A percentile compares a stretch with the other conserved stretches of the same genome.
Conservation (phyloP, 306 rosid species). For the Dicorynia guianensis region DNA sequence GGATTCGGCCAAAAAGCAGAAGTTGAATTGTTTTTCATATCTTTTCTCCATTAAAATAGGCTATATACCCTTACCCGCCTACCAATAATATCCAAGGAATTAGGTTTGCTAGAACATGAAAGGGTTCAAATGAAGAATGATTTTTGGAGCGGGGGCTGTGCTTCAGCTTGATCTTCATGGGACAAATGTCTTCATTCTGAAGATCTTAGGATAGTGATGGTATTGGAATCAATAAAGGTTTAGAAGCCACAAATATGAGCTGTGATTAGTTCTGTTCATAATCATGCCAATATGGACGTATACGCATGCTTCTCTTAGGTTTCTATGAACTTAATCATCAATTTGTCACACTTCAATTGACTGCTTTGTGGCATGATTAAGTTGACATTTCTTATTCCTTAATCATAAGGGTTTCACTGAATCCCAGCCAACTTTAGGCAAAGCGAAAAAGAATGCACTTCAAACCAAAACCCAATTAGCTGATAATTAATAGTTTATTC, state of each 20-base stretch:
- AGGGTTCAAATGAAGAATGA: conserved; percentile 22
- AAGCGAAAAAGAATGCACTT: conserved; percentile 45
- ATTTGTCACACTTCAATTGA: conserved; percentile 46
- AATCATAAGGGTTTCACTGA: conserved; percentile 61
- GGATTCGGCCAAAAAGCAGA: conserved; percentile 45
- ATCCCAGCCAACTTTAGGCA: conserved; percentile 64
- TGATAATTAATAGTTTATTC: conserved; percentile 35
- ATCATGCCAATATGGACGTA: conserved; percentile 43
- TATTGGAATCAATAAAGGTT: conserved; percentile 42
- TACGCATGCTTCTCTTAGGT: conserved; percentile 37
- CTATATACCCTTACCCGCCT: background rate
- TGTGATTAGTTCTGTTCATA: conserved; percentile 46
- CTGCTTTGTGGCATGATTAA: conserved; percentile 55
- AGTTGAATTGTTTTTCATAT: background rate
- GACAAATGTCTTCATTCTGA: conserved; percentile 44
- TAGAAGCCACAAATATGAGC: conserved; percentile 36
- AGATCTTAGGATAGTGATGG: conserved; percentile 46
- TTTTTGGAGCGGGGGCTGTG: background rate
- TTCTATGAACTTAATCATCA: conserved; percentile 57
- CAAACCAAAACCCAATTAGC: conserved; percentile 51
- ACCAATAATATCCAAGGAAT: conserved; percentile 13
- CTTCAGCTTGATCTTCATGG: background rate
- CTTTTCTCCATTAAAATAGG: background rate
- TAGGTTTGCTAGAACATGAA: background rate
- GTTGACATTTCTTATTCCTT: conserved; percentile 62